Percentiles rank a stretch among this genome's conserved stretches.
Conservation (phyloP, 192 early-diverging fungal species). For the Entrophospora sp. region DNA sequence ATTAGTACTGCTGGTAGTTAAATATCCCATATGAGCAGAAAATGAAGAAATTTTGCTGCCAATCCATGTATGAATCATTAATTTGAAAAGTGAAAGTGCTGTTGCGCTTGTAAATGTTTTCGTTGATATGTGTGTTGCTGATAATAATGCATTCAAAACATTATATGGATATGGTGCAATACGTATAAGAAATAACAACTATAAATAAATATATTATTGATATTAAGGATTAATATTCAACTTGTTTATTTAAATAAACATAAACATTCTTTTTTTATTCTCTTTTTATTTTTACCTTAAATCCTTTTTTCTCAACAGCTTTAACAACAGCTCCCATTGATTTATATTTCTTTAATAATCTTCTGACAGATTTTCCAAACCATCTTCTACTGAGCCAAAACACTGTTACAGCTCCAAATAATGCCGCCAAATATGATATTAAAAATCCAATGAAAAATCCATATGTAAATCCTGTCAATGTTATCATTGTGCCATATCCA, state of each 20-base stretch:
- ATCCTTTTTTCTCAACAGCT: constrained; percentile 53
- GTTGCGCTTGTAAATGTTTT: constrained; percentile 37
- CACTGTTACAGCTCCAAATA: constrained; percentile 42
- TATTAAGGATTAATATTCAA: too few relatives aligned
- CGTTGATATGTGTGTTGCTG: constrained; percentile 45
- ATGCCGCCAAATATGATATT: constrained; percentile 49
- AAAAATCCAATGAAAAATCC: constrained; percentile 50
- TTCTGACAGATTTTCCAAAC: constrained; percentile 34
- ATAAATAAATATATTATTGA: background rate
- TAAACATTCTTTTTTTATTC: too few relatives aligned
- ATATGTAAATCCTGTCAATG: constrained; percentile 59
- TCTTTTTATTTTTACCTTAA: constrained; percentile 44
- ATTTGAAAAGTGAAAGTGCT: constrained; percentile 46
- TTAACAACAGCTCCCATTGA: constrained; percentile 40
- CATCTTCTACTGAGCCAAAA: constrained; percentile 43
- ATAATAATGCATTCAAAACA: constrained; percentile 50
- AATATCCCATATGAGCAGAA: constrained; percentile 23
- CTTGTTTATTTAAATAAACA: too few relatives aligned
- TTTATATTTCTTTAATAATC: constrained; percentile 35
- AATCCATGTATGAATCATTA: constrained; percentile 52
- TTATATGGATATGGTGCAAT: constrained; percentile 67
- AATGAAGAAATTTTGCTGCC: constrained; percentile 48
- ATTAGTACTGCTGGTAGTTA: background rate
- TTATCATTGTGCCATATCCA: constrained; percentile 57
- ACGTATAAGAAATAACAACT: constrained; percentile 59